Conservation (phyloP, 805 yeast genomes). For the Debaryomyces maramus region DNA sequence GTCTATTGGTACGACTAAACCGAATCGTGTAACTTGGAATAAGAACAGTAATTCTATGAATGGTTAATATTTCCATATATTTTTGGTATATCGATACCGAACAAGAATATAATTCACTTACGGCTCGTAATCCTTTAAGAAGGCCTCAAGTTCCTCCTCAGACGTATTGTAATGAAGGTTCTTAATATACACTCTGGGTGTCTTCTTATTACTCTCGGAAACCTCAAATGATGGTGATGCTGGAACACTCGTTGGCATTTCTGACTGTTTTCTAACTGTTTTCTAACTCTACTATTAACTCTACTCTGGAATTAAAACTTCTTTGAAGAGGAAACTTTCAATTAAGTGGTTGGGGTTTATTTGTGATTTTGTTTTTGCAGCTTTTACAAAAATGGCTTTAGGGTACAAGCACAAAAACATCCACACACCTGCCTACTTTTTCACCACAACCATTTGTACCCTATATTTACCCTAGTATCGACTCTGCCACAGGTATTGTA, state of each 20-base stretch:
- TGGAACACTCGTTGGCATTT: slow-evolving; percentile 1
- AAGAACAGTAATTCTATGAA: slow-evolving; percentile 35
- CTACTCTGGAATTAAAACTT: no score
- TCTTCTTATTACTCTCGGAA: not conserved
- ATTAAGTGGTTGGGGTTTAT: slow-evolving; percentile 1
- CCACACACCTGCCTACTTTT: no score
- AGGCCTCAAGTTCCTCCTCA: slow-evolving; percentile 51
- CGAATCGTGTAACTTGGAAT: slow-evolving; percentile 57
- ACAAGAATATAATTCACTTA: slow-evolving; percentile 24
- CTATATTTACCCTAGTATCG: no score
- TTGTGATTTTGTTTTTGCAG: not conserved
- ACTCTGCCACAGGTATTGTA: no score
- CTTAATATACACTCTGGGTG: slow-evolving; percentile 49
- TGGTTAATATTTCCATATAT: not conserved
- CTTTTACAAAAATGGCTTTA: no score
- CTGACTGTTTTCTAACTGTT: not conserved
- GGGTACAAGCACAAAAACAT: no score
- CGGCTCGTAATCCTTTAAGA: slow-evolving; percentile 48
- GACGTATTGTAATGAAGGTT: slow-evolving; percentile 54
- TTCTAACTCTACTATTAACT: no score
- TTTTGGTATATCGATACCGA: not conserved
- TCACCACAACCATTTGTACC: no score
- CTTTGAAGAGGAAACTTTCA: no score
- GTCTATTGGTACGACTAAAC: slow-evolving; percentile 40
- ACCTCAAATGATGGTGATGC: slow-evolving; percentile 4